Conservation (phyloP, 148 eudicot genomes). For the Chenopodium berlandieri region DNA sequence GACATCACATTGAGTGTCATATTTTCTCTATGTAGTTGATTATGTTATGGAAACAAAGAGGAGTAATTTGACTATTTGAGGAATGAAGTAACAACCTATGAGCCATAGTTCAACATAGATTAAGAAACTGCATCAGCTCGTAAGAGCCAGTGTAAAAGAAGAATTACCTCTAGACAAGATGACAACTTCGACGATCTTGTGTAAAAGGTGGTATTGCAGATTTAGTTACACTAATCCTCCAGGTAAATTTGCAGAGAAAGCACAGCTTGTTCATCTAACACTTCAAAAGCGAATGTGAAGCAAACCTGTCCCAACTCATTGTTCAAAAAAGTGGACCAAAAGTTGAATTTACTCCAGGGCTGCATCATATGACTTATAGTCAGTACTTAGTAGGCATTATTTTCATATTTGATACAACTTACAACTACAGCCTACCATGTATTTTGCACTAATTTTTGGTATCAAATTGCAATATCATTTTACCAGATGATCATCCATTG, state of each 20-base stretch:
- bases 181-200: not conserved
- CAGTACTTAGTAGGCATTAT: not conserved
- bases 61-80: not conserved
- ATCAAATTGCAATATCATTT: not conserved
- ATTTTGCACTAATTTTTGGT: too few species aligned
- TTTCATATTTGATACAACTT: too few species aligned
- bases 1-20: constrained; percentile 11
- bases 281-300: too few species aligned
- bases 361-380: not conserved
- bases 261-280: not conserved
- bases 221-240: not conserved
- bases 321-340: not conserved
- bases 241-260: too few species aligned
- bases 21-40: not conserved
- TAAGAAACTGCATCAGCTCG: constrained; percentile 1
- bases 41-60: not conserved
- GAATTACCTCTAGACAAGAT: not conserved
- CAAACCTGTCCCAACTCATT: too few species aligned
- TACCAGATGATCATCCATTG: not conserved
- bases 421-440: not conserved
- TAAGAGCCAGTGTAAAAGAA: not conserved
- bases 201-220: not conserved
- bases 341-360: not conserved
- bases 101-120: not conserved
- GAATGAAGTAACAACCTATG: constrained; percentile 7